Base-by-base conservation (phyloP, 441 rosid genomes). In the Eruca vesicaria region DNA sequence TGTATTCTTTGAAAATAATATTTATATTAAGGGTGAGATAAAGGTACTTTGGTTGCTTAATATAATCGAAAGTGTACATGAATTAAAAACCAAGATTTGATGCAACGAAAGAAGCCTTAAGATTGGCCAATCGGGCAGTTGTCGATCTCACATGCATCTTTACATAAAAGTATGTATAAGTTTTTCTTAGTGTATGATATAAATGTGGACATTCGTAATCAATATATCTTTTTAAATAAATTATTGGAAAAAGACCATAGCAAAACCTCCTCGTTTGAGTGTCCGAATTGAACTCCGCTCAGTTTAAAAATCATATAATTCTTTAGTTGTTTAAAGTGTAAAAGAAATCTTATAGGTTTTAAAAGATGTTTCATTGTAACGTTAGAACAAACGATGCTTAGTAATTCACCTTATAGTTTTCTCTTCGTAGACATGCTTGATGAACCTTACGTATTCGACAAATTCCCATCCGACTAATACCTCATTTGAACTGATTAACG, bases 91-190 rank as follows among this genome's bases (percentile, higher is more conserved):
- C 23, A 41, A 72, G 81, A 78, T 72, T 61, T 72, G 74, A 62
- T 78, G 60, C 53, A 67, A 72, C 23, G 5, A 72, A 66, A 20
- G 67, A 53, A 72, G 69, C 48, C 33, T 56, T 43, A 5, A 68
- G 71, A 73, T 73, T 78, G 67, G 81, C 64, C 18, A 8, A 35
- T 56, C 65, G 8, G 19, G 81, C 74, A 73, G 81, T 78, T 78
- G 81, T 73, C 78, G 41, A 73, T 78, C 78, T 78, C 55, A 65
- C 70, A 56, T 67, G 78, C 29, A 57, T 67, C 74, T 73, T 29
- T 19, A 50, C 14, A 72, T 16, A 52, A 60, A 59, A 21, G 10
- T 74, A 36, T 68, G 2, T 23, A 26, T 66, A 20, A 15, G 5
- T 71, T 20, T 29, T 52, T 20, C 38, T 20, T 60, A 72, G 45